These are phyloP conservation scores for Huntiella decipiens DNA, from an alignment of 2,329 filamentous ascomycete genomes.

Conservation along the genomic window DNA sequence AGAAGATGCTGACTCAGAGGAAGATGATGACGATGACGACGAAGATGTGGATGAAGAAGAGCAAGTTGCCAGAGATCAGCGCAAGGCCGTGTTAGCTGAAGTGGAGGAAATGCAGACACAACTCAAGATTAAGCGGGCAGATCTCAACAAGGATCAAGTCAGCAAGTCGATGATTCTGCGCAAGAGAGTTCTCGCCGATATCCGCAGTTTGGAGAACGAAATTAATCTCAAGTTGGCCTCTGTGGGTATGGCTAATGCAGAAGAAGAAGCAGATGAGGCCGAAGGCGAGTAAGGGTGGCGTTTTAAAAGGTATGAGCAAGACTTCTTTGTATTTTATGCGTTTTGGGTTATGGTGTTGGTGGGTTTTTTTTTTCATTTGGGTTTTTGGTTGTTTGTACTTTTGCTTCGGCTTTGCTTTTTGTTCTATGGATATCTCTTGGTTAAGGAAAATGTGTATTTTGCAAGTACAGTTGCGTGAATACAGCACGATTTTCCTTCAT, in stretches of 20 bases:
- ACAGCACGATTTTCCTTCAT: too few relatives aligned
- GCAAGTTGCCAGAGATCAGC: constrained; percentile 28
- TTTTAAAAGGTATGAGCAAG: not conserved
- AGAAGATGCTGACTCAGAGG: constrained; percentile 29
- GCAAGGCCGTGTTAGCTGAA: constrained; percentile 36
- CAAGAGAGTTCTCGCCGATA: constrained; percentile 29
- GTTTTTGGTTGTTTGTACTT: too few relatives aligned
- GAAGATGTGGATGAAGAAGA: constrained; percentile 36
- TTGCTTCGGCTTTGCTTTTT: too few relatives aligned
- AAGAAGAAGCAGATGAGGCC: constrained; percentile 10
- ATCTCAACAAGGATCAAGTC: constrained; percentile 20
- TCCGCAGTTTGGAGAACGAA: constrained; percentile 27
- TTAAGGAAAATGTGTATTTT: not conserved
- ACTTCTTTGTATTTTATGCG: too few relatives aligned
- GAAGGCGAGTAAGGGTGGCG: not conserved
- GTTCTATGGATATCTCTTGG: not conserved
- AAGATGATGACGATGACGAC: constrained; percentile 30
- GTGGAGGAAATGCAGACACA: constrained; percentile 33
- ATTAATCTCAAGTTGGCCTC: constrained; percentile 27
- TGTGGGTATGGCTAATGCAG: constrained; percentile 17
- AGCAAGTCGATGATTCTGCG: constrained; percentile 29
- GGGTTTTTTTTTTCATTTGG: too few relatives aligned
- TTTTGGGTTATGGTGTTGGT: too few relatives aligned
- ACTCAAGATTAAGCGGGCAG: constrained; percentile 25
- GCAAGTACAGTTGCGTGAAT: too few relatives aligned